phyloP scores from a whole-genome alignment of 192 early-diverging fungal genomes.

The Coemansia sp. region DNA sequence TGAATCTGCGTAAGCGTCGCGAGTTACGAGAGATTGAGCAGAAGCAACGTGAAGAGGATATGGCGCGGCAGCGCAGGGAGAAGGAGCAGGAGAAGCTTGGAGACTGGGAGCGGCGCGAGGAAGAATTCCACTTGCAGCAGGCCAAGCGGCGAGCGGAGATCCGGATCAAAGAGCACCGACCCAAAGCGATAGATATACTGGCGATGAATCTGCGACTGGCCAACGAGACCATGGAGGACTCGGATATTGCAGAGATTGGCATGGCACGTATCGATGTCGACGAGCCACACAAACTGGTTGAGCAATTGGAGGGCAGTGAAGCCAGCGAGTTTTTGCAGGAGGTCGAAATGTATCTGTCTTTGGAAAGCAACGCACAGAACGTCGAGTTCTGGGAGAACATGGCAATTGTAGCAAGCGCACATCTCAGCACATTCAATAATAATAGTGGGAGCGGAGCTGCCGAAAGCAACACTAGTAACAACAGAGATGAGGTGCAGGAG shows the following conservation, averaged over 20 bases:
- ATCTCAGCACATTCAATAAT: constrained; percentile 41
- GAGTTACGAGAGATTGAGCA: constrained; percentile 80
- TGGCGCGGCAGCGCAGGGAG: constrained; percentile 72
- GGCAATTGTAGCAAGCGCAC: constrained; percentile 77
- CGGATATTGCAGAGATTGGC: constrained; percentile 74
- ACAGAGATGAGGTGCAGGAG: constrained; percentile 59
- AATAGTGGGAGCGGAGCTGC: not conserved
- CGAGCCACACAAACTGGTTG: constrained; percentile 79
- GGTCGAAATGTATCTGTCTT: constrained; percentile 80
- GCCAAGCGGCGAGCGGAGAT: constrained; percentile 91
- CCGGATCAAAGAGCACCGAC: constrained; percentile 79
- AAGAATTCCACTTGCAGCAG: constrained; percentile 90
- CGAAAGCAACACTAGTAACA: constrained; percentile 14
- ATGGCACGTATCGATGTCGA: constrained; percentile 68
- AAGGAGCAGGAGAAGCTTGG: constrained; percentile 84
- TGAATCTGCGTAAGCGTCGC: constrained; percentile 76
- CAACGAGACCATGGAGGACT: constrained; percentile 64
- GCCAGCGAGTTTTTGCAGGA: constrained; percentile 81
- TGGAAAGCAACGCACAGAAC: constrained; percentile 78
- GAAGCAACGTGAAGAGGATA: constrained; percentile 79
- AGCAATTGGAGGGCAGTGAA: constrained; percentile 65
- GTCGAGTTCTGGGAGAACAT: constrained; percentile 85
- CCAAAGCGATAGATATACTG: constrained; percentile 90
- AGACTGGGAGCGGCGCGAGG: constrained; percentile 94
- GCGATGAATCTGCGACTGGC: constrained; percentile 87